Conservation (phyloP, 495 filamentous ascomycete genomes). For the Penicillium goetzii region DNA sequence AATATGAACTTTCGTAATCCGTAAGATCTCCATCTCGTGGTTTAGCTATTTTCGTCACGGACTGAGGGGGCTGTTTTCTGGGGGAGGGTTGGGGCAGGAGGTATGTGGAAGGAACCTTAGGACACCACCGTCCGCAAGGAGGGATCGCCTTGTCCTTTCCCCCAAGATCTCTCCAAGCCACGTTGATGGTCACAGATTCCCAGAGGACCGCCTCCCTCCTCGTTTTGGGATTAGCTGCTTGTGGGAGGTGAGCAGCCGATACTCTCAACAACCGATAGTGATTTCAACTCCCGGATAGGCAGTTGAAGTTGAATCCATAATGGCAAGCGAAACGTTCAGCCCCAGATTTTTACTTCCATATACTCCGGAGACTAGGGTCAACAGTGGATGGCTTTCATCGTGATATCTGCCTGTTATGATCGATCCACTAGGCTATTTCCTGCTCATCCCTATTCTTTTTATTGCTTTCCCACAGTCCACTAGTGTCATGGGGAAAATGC, state of each 20-base stretch:
- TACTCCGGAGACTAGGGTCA: neutral
- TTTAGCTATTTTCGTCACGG: conserved; percentile 36
- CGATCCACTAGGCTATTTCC: neutral
- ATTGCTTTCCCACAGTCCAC: neutral
- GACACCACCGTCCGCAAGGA: conserved; percentile 7
- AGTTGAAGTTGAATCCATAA: neutral
- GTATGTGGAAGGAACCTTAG: conserved; percentile 5
- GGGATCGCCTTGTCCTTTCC: conserved; percentile 8
- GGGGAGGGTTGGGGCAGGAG: conserved; percentile 4
- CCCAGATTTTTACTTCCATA: neutral
- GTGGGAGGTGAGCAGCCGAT: neutral
- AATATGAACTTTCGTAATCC: neutral
- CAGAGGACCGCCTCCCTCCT: neutral
- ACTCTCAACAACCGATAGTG: neutral
- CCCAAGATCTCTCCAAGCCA: conserved; percentile 20
- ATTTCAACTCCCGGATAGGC: neutral
- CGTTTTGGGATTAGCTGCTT: conserved; percentile 6
- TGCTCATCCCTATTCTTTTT: neutral
- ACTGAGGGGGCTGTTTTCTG: conserved; percentile 11
- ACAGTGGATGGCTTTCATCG: neutral
- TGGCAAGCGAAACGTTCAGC: neutral
- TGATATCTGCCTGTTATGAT: neutral
- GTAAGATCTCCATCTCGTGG: conserved; percentile 16
- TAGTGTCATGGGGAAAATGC: conserved; percentile 4
- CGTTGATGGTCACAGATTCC: conserved; percentile 7